Evolutionary conservation across 257 asterid species (phyloP), one percentile per base, ranked within the genome.

Genomic region (Solanum sejunctum): DNA sequence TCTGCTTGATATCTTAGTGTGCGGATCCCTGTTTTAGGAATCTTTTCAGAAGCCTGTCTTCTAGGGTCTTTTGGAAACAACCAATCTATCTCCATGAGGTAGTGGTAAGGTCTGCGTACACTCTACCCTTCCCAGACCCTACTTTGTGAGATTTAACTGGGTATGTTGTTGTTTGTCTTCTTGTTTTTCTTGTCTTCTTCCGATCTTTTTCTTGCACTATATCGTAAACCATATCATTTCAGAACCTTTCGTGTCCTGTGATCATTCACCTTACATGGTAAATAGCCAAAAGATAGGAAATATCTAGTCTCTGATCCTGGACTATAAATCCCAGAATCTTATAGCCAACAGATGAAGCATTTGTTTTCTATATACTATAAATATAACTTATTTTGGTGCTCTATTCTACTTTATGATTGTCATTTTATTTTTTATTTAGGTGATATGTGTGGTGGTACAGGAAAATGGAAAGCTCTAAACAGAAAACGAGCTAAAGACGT

Each of bases 391-490:
- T 12, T 80, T 84, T 58, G 85, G 43, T 75, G 69, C 43, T 78
- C 63, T 80, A 26, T 32, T 45, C 32, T 71, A 83, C 84, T 88
- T 82, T 89, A 84, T 87, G 90, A 84, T 72, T 87, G 88, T 88
- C 56, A 12, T 89, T 86, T 3, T 92, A 85, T 88, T 89, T 87
- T 90, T 85, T 26, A 87, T 93, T 90, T 91, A 97, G 99, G 99
- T 93, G 99, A 95, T 90, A 97, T 97, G 99, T 97, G 99, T 88
- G 99, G 98, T 89, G 99, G 99, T 89, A 94, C 99, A 86, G 99
- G 99, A 92, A 97, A 95, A 92, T 97, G 99, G 99, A 97, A 97
- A 89, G 99, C 98, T 78, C 91, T 95, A 51, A 97, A 95, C 88
- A 87, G 98, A 91, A 97, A 95, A 90, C 93, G 98, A 52, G 98